Base-by-base conservation (phyloP, 2,329 filamentous ascomycete species). In the Paracorniculantispora psalliotae region DNA sequence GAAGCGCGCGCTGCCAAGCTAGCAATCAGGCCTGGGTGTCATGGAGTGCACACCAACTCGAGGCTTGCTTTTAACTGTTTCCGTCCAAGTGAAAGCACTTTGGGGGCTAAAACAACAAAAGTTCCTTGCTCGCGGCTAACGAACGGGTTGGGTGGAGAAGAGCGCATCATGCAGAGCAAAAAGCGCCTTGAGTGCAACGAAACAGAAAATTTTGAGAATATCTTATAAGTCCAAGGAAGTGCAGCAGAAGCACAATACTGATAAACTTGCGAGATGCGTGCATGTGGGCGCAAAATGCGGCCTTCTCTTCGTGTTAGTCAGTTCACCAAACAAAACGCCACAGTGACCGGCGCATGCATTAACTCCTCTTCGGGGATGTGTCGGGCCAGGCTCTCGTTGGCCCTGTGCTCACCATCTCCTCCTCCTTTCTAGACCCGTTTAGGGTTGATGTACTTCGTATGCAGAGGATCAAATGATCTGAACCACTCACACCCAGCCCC, bases 401-500 rank as follows among this genome's bases (percentile, higher is more conserved):
- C 12, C 15, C 23, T 13, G 15, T 33, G 4, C 6, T 25, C 30
- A 13, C 41, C 25, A 26, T 48, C 41, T 51, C 28, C 53, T 53
- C 25, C n/a, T 44, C 23, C 21, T 33, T 19, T 21, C 57, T 54
- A 53, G 19, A 6, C 49, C 43, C 4, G 8, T 54, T 49, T 59
- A 9, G 50, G 49, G 33, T 19, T 54, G 25, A 54, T 53, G 49
- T 46, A 12, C 43, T 54, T 54, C 30, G 57, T 43, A 54, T 58
- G 56, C 37, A 44, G 17, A 51, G 25, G 56, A 58, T 58, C 56
- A 52, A 58, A 46, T 58, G 47, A 58, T 58, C 26, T 26, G 30
- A 48, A 37, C 52, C 23, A 49, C 44, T 25, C 33, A 28, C 53
- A 41, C 43, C 43, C 12, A 6, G 37, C 51, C 2, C 51, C 41